Base-by-base conservation (phyloP, 2,329 filamentous ascomycete species). In the Cladophialophora immunda region DNA sequence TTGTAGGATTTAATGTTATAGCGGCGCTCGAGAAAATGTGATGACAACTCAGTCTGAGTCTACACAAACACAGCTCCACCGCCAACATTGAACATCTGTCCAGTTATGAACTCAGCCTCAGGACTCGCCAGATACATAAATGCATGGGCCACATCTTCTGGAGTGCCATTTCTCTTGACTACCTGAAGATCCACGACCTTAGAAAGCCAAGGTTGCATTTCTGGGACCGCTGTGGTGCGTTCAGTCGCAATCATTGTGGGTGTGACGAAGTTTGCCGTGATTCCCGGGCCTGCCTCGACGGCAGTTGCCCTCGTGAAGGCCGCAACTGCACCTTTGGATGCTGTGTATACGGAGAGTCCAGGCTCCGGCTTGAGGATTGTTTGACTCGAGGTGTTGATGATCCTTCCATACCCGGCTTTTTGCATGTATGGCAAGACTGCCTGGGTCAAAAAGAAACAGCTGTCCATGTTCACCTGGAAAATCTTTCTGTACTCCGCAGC, bases 361-460 rank as follows among this genome's bases (percentile, higher is more conserved):
- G 47, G 50, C 36, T 36, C 60, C 3, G 60, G 60, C 11, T 27
- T 22, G 9, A 55, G 8, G 22, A 62, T 41, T 27, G 60, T 38
- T 25, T 41, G 17, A 32, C 22, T 11, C 13, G 60, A 27, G 13
- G 60, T 62, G 50, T 62, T 62, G 52, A 62, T 62, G 32, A 56
- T 62, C 27, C 60, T 29, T 8, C 60, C 60, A 30, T 62, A 62
- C 11, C 50, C 47, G 6, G 27, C 34, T 38, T 45, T n/a, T 55
- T 55, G 45, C 60, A 62, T 62, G 50, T 55, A 27, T 25, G 60
- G 60, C 7, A 62, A 34, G 11, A 56, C 34, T 13, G 60, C 47
- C 29, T 36, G 47, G n/a, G 60, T 62, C 50, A 62, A 19, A 34
- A 36, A 45, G 34, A 62, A 62, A 30, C 60, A 62, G 60, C 60